Conservation (phyloP, 2,329 filamentous ascomycete species). For the Nectriaceae sp. region DNA sequence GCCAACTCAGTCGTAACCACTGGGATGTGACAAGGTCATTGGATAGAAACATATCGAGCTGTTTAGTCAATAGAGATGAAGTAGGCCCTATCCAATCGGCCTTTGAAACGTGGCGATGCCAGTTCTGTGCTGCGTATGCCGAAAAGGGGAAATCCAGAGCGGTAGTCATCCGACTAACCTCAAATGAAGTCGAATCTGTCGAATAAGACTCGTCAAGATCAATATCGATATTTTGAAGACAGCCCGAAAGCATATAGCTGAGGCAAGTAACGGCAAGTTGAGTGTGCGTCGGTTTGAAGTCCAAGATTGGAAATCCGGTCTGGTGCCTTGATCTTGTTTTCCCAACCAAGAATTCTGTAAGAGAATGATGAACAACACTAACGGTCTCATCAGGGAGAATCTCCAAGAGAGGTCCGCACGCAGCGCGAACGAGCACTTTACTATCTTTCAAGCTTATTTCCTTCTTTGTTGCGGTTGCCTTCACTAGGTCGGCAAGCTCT, state of each 20-base stretch:
- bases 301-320: neutral
- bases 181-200: no score
- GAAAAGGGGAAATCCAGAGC: conserved; percentile 18
- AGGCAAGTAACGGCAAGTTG: conserved; percentile 9
- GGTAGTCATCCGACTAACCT: no score
- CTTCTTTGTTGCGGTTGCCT: neutral
- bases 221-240: conserved; percentile 17
- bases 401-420: conserved; percentile 47
- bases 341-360: conserved; percentile 45
- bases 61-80: no score
- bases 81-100: neutral
- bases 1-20: conserved; percentile 5
- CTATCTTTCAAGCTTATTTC: conserved; percentile 23
- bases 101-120: conserved; percentile 10
- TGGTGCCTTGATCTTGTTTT: neutral
- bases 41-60: conserved; percentile 8
- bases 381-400: conserved; percentile 47
- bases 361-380: conserved; percentile 48
- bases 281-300: neutral
- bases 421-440: conserved; percentile 40
- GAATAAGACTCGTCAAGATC: no score
- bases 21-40: neutral
- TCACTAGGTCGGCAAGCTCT: conserved; percentile 37
- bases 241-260: conserved; percentile 19
- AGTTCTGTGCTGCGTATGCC: conserved; percentile 11